These are phyloP conservation scores for Ceratocystis cubensis DNA, from an alignment of 2,329 filamentous ascomycete genomes.

Conservation along the genomic window DNA sequence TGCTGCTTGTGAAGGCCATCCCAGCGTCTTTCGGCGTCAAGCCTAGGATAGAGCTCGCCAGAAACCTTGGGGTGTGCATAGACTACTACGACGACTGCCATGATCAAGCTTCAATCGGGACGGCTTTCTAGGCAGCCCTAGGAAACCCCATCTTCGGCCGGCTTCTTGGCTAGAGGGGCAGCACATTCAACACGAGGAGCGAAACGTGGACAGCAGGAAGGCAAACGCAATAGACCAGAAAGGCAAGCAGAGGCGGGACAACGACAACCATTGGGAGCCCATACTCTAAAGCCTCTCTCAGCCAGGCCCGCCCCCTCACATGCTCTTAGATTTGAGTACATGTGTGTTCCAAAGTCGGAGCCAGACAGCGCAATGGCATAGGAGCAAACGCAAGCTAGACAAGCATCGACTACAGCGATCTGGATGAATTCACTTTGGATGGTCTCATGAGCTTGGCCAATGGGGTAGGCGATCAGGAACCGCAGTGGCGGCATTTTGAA, in stretches of 20 bases:
- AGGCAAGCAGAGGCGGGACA: not conserved
- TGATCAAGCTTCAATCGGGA: not conserved
- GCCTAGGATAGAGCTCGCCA: too few species aligned
- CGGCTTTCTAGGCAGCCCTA: too few species aligned
- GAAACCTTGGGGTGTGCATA: too few species aligned
- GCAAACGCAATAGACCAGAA: not conserved
- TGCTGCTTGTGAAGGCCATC: conserved; percentile 30
- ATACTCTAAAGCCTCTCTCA: not conserved
- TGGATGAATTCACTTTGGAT: conserved; percentile 52
- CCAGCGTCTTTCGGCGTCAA: not conserved
- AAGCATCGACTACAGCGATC: conserved; percentile 55
- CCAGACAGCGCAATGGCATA: conserved; percentile 41
- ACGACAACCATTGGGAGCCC: not conserved
- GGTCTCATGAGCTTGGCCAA: conserved; percentile 41
- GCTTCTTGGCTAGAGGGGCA: too few species aligned
- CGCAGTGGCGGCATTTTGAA: conserved; percentile 57
- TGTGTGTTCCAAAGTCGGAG: conserved; percentile 48
- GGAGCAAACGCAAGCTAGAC: conserved; percentile 48
- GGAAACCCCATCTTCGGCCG: too few species aligned
- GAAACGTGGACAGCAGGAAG: not conserved
- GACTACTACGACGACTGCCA: not conserved
- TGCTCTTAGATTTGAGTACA: conserved; percentile 36
- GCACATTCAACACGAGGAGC: not conserved
- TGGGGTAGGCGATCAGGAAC: conserved; percentile 28
- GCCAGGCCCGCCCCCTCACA: not conserved